phyloP scores from a whole-genome alignment of 495 filamentous ascomycete genomes.

The Stereocaulon alpinum region DNA sequence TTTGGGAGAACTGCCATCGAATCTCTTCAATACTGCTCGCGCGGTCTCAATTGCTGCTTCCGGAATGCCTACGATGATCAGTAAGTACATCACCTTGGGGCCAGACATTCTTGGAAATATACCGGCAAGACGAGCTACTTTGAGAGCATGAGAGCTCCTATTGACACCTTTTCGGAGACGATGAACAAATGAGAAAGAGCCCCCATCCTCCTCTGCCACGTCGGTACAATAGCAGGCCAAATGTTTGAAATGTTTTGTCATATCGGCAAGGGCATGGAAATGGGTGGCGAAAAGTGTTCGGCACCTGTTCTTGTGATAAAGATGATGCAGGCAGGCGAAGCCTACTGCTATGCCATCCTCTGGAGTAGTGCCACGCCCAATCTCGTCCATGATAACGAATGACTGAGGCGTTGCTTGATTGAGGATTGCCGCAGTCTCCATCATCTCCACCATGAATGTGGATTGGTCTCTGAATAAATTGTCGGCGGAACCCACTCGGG shows the following conservation, averaged over 20 bases:
- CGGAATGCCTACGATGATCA: conserved; percentile 28
- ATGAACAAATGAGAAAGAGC: conserved; percentile 75
- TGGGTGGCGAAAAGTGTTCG: conserved; percentile 90
- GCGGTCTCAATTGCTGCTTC: conserved; percentile 34
- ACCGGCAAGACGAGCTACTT: conserved; percentile 81
- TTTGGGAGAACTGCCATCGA: not conserved
- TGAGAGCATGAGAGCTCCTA: conserved; percentile 76
- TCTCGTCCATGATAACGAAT: conserved; percentile 99
- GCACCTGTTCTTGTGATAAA: conserved; percentile 63
- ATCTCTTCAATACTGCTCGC: conserved; percentile 23
- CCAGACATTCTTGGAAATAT: not conserved
- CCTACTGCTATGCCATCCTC: conserved; percentile 83
- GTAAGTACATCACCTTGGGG: not conserved
- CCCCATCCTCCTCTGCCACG: conserved; percentile 51
- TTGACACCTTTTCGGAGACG: conserved; percentile 74
- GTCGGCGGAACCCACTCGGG: conserved; percentile 83
- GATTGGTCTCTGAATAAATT: conserved; percentile 86
- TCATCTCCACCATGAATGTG: conserved; percentile 73
- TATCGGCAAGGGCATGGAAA: conserved; percentile 76
- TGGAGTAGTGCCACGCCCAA: conserved; percentile 87
- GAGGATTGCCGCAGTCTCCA: conserved; percentile 43
- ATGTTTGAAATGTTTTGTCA: conserved; percentile 52
- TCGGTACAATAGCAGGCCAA: conserved; percentile 86
- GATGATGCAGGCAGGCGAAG: conserved; percentile 75
- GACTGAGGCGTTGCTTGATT: conserved; percentile 43